Base-by-base conservation (phyloP, 345 rosid species). In the Kernera saxatilis region DNA sequence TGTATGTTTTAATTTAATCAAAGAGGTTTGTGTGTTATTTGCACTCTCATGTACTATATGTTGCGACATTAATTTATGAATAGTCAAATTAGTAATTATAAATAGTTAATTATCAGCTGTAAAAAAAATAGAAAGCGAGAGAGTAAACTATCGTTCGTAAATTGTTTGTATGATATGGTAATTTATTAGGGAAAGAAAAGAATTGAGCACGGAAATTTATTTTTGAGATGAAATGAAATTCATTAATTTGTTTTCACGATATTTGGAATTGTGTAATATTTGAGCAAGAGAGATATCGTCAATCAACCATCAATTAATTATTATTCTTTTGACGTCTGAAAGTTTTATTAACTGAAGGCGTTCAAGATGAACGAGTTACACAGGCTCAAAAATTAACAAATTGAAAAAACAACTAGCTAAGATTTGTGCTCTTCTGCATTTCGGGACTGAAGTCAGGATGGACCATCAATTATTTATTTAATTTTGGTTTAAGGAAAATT, bases 301-400 rank as follows among this genome's bases (percentile, higher is more conserved):
- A 45, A 69, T 57, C 66, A 56, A 57, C 49, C 19, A 44, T 44
- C 43, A 43, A n/a, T n/a, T n/a, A n/a, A n/a, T n/a, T n/a, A n/a
- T n/a, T n/a, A n/a, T n/a, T n/a, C n/a, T n/a, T n/a, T n/a, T n/a
- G n/a, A n/a, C n/a, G n/a, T n/a, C n/a, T n/a, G n/a, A n/a, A n/a
- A n/a, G n/a, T n/a, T n/a, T n/a, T n/a, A n/a, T n/a, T n/a, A n/a
- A n/a, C n/a, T n/a, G n/a, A n/a, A n/a, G n/a, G n/a, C n/a, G n/a
- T n/a, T n/a, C n/a, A n/a, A n/a, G n/a, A n/a, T n/a, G n/a, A n/a
- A n/a, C n/a, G n/a, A n/a, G n/a, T n/a, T n/a, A n/a, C n/a, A n/a
- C n/a, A n/a, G n/a, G n/a, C n/a, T n/a, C n/a, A n/a, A n/a, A n/a
- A n/a, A n/a, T n/a, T n/a, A n/a, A n/a, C n/a, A n/a, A n/a, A n/a